Conservation (phyloP, 2,329 filamentous ascomycete species). For the Scleromitrula shiraiana region DNA sequence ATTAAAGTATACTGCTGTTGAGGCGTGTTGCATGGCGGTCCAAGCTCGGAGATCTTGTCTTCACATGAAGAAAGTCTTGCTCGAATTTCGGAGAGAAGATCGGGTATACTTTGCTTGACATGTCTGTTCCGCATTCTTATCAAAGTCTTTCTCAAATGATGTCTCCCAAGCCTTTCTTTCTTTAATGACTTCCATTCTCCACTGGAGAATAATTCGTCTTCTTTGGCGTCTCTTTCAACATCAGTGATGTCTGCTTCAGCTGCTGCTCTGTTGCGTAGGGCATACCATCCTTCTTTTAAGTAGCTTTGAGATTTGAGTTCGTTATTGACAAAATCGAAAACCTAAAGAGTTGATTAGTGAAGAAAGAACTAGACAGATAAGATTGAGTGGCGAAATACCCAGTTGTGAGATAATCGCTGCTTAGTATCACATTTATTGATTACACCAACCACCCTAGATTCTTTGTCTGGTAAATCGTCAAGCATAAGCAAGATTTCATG, state of each 20-base stretch:
- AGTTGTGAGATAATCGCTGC: constrained; percentile 24
- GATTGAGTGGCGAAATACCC: constrained; percentile 17
- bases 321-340: constrained; percentile 13
- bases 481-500: constrained; percentile 31
- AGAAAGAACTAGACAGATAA: constrained; percentile 18
- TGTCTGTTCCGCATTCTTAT: constrained; percentile 14
- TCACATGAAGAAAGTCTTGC: constrained; percentile 9
- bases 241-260: constrained; percentile 24
- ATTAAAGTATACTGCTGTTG: constrained; percentile 10
- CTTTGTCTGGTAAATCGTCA: constrained; percentile 20
- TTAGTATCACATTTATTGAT: constrained; percentile 36
- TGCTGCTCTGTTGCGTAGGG: constrained; percentile 35
- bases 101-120: constrained; percentile 13
- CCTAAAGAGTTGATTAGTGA: constrained; percentile 28
- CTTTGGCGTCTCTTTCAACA: constrained; percentile 10
- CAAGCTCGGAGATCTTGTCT: constrained; percentile 7
- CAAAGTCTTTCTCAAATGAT: constrained; percentile 12
- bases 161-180: constrained; percentile 13
- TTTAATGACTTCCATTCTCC: constrained; percentile 15
- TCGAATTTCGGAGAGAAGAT: constrained; percentile 11
- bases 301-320: constrained; percentile 26
- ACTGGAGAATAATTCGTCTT: constrained; percentile 13
- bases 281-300: constrained; percentile 37
- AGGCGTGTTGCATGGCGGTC: constrained; percentile 9
- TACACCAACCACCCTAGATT: constrained; percentile 32